phyloP scores from a whole-genome alignment of 2,329 filamentous ascomycete genomes.

The Dothiorella sarmentorum region DNA sequence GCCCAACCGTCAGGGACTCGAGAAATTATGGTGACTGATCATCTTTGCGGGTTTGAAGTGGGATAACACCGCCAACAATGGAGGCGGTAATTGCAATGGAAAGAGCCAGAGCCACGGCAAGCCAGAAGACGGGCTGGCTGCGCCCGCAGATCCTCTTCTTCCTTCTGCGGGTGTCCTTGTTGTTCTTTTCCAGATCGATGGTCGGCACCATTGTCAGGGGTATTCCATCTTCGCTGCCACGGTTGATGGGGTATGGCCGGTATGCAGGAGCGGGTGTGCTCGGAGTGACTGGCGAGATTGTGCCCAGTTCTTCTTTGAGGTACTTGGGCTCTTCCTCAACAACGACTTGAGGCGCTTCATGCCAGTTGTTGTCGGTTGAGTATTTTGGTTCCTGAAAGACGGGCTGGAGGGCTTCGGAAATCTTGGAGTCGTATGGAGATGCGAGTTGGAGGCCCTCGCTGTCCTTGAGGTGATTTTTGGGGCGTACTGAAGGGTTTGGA shows the following conservation, averaged over 20 bases:
- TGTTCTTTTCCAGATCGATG: not conserved
- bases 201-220: not conserved
- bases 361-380: conserved; percentile 4
- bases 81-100: not conserved
- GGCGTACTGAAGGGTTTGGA: not conserved
- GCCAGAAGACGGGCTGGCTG: conserved; percentile 10
- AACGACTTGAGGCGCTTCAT: conserved; percentile 7
- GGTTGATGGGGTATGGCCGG: not conserved
- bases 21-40: not conserved
- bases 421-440: not conserved
- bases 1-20: not conserved
- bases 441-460: conserved; percentile 7
- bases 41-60: not conserved
- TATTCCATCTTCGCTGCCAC: not conserved
- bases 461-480: not conserved
- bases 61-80: not conserved
- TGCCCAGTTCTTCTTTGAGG: not conserved
- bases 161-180: not conserved
- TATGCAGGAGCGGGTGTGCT: not conserved
- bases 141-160: not conserved
- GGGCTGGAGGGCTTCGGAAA: conserved; percentile 4
- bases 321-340: not conserved
- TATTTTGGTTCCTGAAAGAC: not conserved
- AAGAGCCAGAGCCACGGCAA: not conserved
- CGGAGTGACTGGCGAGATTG: not conserved